These are phyloP conservation scores for Prosopis cineraria DNA, from an alignment of 306 rosid genomes.

Conservation along the genomic window DNA sequence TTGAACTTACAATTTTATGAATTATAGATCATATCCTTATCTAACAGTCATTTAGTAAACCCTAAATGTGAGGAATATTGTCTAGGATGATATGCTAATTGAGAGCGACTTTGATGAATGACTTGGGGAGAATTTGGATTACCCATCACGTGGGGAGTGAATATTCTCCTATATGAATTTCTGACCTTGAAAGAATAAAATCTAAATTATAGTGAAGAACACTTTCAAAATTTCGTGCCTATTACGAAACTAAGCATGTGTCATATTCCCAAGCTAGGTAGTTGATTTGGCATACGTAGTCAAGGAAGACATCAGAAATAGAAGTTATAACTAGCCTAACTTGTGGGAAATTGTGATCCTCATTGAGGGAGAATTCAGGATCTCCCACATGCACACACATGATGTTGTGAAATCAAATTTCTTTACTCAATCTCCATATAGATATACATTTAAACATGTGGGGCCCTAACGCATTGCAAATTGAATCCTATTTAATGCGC, in stretches of 20 bases:
- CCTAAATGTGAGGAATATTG: no score
- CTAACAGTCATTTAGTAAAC: no score
- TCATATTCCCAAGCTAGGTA: background rate
- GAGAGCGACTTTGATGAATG: no score
- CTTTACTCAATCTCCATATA: no score
- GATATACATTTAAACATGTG: background rate
- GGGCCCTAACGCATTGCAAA: background rate
- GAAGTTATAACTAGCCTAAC: background rate
- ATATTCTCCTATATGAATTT: background rate
- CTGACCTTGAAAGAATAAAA: background rate
- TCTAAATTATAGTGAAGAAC: background rate
- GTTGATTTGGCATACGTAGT: background rate
- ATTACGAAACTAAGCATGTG: background rate
- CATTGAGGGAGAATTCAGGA: background rate
- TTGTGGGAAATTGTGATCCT: background rate
- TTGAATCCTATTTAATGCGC: background rate
- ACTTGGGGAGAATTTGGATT: background rate
- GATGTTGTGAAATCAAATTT: background rate
- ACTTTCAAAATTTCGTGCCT: background rate
- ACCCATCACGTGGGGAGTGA: background rate
- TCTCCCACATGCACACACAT: background rate
- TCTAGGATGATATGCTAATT: no score
- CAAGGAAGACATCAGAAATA: background rate
- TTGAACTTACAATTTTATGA: no score
- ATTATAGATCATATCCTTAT: no score